Base-by-base conservation (phyloP, 176 grass and related monocot species). In the Alloteropsis semialata region DNA sequence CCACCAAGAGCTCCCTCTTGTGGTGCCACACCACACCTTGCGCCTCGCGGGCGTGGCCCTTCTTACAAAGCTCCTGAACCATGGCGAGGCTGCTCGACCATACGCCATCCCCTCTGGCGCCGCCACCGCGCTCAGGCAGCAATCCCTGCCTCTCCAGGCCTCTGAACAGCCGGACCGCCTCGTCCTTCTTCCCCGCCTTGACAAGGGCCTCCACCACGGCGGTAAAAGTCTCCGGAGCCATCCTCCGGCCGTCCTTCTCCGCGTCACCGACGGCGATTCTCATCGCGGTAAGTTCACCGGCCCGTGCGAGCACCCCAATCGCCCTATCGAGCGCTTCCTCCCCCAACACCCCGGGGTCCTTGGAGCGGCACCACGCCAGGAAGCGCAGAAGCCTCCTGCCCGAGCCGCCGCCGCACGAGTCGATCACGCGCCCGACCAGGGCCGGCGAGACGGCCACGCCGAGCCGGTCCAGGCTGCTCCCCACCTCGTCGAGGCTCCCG, bases 401-500 rank as follows among this genome's bases (percentile, higher is more conserved):
- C 0, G 53, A 65, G 30, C n/a, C 77, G 12, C 36, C 45, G 46
- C 60, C 65, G 59, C 87, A 94, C 44, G 81, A 75, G n/a, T 87
- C 84, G 27, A 89, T 60, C 50, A 91, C 89, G 44, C 71, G 25
- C 48, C 39, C 36, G 5, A 89, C 12, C 29, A 91, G 65, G 10
- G 76, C 63, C 15, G 83, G 83, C 39, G 86, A 88, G 53, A 91
- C 43, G 17, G 49, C 7, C 29, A 91, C 30, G 57, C 69, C 68
- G 27, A 86, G 81, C 8, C 76, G 83, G 76, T 94, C 80, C 65
- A 94, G 86, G 27, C 13, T 64, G 14, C 39, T 24, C 17, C 58
- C 80, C 58, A 91, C 84, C 65, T 91, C 89, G 51, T 94, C 92
- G 19, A 94, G 92, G 80, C 86, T 84, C 50, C 92, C 92, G n/a